Evolutionary conservation across 345 rosid species (phyloP).

Genomic region (Camelina sativa): DNA sequence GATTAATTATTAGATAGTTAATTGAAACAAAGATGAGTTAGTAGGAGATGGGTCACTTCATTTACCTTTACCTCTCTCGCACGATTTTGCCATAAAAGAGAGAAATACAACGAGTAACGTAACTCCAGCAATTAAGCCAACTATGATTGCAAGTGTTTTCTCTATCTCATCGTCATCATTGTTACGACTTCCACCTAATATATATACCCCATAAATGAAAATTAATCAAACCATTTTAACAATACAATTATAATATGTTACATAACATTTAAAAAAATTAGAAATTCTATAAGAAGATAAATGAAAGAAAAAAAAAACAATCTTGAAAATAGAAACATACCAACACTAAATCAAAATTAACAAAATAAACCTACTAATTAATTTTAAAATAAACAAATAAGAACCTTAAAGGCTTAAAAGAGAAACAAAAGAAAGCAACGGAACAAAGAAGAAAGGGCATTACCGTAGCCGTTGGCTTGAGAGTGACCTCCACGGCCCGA

Average conservation of each 20-base stretch:
- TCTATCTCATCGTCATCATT: conserved; percentile 71
- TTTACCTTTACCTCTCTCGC: conserved; percentile 67
- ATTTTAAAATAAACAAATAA: neutral
- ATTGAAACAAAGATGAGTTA: neutral
- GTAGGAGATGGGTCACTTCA: conserved; percentile 7
- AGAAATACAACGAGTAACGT: conserved; percentile 73
- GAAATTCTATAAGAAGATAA: neutral
- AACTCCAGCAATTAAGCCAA: conserved; percentile 87
- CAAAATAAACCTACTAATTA: neutral
- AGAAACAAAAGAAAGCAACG: conserved; percentile 3
- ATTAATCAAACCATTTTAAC: neutral
- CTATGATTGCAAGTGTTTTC: conserved; percentile 89
- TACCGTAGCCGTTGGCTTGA: conserved; percentile 42
- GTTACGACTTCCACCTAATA: conserved; percentile 42
- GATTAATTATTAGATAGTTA: neutral
- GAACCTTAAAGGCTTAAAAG: neutral
- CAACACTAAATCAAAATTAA: neutral
- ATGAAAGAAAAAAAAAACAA: neutral
- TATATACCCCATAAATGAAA: neutral
- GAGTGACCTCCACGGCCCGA: conserved; percentile 61
- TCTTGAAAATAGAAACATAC: neutral
- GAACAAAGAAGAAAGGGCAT: neutral
- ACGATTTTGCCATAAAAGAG: conserved; percentile 65
- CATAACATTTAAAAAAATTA: neutral
- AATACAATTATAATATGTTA: neutral